Percentiles rank a stretch among this genome's conserved stretches.
phyloP scores from a whole-genome alignment of 2,329 filamentous ascomycete genomes.

The Diaporthe citri region DNA sequence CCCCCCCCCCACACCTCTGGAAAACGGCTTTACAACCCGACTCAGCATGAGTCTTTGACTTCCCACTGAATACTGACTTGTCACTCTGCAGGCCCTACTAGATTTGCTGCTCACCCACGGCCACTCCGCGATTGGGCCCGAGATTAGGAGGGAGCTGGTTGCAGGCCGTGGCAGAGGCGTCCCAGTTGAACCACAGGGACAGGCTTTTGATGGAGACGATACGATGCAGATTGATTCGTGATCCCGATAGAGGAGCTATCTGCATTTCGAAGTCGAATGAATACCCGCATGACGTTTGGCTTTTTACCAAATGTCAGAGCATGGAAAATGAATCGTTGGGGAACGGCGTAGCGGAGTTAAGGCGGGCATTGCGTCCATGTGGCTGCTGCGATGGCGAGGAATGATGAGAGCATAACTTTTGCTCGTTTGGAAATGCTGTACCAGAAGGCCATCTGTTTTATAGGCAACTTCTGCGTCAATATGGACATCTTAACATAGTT shows the following conservation, averaged over 20 bases:
- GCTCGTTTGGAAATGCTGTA: not conserved
- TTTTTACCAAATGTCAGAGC: not conserved
- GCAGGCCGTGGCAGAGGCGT: conserved; percentile 89
- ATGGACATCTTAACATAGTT: not conserved
- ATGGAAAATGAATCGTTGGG: not conserved
- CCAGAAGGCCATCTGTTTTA: not conserved
- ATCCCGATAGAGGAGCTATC: conserved; percentile 14
- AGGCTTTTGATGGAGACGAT: conserved; percentile 81
- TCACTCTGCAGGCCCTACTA: conserved; percentile 73
- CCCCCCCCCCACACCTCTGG: no score
- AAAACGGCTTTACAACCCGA: no score
- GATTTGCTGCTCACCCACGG: conserved; percentile 88
- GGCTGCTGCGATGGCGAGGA: not conserved
- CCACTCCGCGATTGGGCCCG: conserved; percentile 89
- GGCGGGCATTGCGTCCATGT: not conserved
- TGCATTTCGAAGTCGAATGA: conserved; percentile 3
- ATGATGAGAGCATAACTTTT: not conserved
- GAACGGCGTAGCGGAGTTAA: conserved; percentile 18
- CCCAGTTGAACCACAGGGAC: conserved; percentile 69
- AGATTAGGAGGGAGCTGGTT: conserved; percentile 88
- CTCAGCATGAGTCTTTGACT: not conserved
- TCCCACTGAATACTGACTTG: conserved; percentile 36
- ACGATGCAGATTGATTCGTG: conserved; percentile 82
- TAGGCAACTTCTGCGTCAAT: not conserved
- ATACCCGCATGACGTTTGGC: conserved; percentile 29